Percentiles rank a stretch among this genome's conserved stretches.
These are phyloP conservation scores for Gastrolobium villosum DNA, from an alignment of 306 rosid genomes.

Conservation along the genomic window DNA sequence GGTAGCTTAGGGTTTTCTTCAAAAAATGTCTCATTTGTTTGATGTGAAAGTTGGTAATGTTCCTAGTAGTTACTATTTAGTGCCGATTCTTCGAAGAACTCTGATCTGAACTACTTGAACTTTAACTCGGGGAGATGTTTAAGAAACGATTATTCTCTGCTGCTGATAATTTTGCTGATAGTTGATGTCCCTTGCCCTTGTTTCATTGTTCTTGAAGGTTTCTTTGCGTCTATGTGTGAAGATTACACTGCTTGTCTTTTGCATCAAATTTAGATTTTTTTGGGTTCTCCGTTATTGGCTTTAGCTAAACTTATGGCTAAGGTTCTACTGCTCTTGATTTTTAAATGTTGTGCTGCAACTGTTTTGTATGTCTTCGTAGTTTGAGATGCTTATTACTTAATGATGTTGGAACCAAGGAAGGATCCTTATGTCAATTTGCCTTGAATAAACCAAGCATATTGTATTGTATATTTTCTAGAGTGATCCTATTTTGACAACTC, in stretches of 20 bases:
- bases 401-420: not conserved
- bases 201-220: not conserved
- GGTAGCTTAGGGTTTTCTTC: constrained; percentile 29
- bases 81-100: not conserved
- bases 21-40: not conserved
- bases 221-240: not conserved
- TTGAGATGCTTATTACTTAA: not conserved
- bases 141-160: not conserved
- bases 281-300: not conserved
- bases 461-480: not conserved
- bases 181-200: not conserved
- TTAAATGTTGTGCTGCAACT: not conserved
- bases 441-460: not conserved
- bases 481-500: not conserved
- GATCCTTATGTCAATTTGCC: not conserved
- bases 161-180: not conserved
- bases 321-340: not conserved
- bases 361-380: not conserved
- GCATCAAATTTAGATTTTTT: not conserved
- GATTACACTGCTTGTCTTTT: not conserved
- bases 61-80: not conserved
- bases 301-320: not conserved
- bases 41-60: not conserved
- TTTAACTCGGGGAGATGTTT: not conserved
- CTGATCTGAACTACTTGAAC: not conserved